Conservation (phyloP, 371 early-diverging fungal genomes). For the Dipsacomyces acuminosporus region DNA sequence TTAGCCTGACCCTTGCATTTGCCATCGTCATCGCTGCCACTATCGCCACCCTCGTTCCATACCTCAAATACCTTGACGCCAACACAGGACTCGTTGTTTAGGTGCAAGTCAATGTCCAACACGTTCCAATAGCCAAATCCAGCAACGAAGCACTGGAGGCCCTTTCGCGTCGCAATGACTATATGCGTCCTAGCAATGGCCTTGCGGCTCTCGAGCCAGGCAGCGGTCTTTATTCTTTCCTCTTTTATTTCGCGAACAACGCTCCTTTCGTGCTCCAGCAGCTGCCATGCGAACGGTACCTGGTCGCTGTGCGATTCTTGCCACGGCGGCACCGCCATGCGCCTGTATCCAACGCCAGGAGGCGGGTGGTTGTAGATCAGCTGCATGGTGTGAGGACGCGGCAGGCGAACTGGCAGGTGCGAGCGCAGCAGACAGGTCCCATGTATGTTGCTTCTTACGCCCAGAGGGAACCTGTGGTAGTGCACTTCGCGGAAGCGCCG, state of each 20-base stretch:
- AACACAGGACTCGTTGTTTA: conserved; percentile 33
- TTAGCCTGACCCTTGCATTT: not conserved
- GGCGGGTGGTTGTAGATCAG: conserved; percentile 33
- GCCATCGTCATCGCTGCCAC: not conserved
- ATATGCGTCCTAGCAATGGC: conserved; percentile 31
- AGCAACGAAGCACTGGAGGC: conserved; percentile 34
- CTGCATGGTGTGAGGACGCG: conserved; percentile 41
- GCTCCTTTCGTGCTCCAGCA: conserved; percentile 9
- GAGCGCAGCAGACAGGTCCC: conserved; percentile 39
- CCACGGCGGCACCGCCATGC: conserved; percentile 11
- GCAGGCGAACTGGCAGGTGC: conserved; percentile 35
- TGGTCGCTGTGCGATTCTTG: conserved; percentile 13
- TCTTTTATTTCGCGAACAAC: conserved; percentile 12
- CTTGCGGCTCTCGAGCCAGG: conserved; percentile 19
- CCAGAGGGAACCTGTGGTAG: conserved; percentile 40
- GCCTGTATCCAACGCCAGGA: conserved; percentile 35
- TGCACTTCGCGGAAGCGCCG: conserved; percentile 43
- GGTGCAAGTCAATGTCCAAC: conserved; percentile 29
- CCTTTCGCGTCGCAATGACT: conserved; percentile 37
- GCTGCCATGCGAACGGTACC: conserved; percentile 2
- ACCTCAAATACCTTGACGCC: conserved; percentile 45
- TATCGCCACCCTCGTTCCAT: not conserved
- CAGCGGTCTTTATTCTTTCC: conserved; percentile 22
- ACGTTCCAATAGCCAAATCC: conserved; percentile 46
- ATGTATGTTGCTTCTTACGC: conserved; percentile 41